These are phyloP conservation scores for Colletotrichum liriopes DNA, from an alignment of 2,329 filamentous ascomycete species.

Conservation along the genomic window DNA sequence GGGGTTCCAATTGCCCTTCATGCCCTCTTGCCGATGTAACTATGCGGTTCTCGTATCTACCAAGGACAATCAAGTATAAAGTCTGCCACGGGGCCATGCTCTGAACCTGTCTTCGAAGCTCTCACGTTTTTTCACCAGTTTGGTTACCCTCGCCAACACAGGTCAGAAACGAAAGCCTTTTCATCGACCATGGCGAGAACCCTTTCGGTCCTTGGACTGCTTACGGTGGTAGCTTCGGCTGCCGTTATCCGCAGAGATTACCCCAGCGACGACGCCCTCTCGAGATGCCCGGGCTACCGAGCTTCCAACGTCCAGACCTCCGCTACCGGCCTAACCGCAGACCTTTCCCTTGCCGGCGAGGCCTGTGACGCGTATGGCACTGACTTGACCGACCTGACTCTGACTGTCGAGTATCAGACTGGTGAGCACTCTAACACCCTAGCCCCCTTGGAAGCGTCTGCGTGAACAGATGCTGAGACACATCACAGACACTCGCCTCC, in stretches of 20 bases:
- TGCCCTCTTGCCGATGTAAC: conserved; percentile 20
- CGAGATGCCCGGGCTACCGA: conserved; percentile 55
- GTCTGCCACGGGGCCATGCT: conserved; percentile 1
- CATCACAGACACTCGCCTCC: conserved; percentile 73
- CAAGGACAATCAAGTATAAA: conserved; percentile 26
- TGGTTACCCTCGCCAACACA: conserved; percentile 7
- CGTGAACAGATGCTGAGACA: not conserved
- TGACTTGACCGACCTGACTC: conserved; percentile 47
- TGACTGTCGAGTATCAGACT: conserved; percentile 53
- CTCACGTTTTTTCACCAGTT: not conserved
- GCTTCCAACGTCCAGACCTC: conserved; percentile 73
- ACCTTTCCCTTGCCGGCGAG: conserved; percentile 46
- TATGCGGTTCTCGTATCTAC: conserved; percentile 14
- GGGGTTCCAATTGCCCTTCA: conserved; percentile 9
- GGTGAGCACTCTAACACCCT: conserved; percentile 39
- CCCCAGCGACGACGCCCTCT: conserved; percentile 34
- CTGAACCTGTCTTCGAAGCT: not conserved
- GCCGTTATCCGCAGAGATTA: conserved; percentile 38
- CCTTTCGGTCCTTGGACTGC: conserved; percentile 30
- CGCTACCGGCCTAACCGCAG: conserved; percentile 67
- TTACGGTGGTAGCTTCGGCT: conserved; percentile 29
- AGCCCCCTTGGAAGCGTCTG: too few relatives aligned
- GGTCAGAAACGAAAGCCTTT: conserved; percentile 1
- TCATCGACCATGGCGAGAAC: conserved; percentile 28
- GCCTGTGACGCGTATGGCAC: conserved; percentile 47